These are phyloP conservation scores for Paraconiothyrium brasiliense DNA, from an alignment of 2,329 filamentous ascomycete genomes.

Conservation along the genomic window DNA sequence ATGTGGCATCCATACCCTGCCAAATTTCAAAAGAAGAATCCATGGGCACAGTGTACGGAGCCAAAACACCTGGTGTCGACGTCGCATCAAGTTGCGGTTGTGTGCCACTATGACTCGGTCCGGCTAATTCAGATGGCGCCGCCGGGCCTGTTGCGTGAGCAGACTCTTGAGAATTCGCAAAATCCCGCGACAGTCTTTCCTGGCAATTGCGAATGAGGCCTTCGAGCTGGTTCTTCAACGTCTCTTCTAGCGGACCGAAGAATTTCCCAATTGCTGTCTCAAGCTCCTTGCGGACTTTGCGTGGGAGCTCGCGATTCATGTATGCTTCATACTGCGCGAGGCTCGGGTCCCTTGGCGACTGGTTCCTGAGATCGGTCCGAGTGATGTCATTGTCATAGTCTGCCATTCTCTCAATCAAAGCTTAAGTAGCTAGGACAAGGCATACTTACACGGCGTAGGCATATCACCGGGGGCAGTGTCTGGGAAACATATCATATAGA, in stretches of 20 bases:
- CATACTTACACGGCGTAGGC: conserved; percentile 17
- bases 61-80: neutral
- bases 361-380: neutral
- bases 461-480: conserved; percentile 10
- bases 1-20: neutral
- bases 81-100: neutral
- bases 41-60: neutral
- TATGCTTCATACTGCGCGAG: conserved; percentile 18
- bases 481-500: conserved; percentile 21
- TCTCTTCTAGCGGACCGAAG: conserved; percentile 17
- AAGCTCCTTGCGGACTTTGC: conserved; percentile 15
- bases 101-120: neutral
- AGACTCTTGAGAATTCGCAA: neutral
- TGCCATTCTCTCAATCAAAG: neutral
- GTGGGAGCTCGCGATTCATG: conserved; percentile 18
- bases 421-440: neutral
- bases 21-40: neutral
- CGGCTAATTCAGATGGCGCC: neutral
- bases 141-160: no score
- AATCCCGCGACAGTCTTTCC: conserved; percentile 15
- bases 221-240: conserved; percentile 19
- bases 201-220: conserved; percentile 16
- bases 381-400: conserved; percentile 1
- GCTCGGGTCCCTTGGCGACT: conserved; percentile 14
- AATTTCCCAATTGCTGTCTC: conserved; percentile 11